A percentile compares a stretch with the other conserved stretches of the same genome.
These are phyloP conservation scores for Carex parvula DNA, from an alignment of 176 grass and related monocot genomes.

Conservation along the genomic window DNA sequence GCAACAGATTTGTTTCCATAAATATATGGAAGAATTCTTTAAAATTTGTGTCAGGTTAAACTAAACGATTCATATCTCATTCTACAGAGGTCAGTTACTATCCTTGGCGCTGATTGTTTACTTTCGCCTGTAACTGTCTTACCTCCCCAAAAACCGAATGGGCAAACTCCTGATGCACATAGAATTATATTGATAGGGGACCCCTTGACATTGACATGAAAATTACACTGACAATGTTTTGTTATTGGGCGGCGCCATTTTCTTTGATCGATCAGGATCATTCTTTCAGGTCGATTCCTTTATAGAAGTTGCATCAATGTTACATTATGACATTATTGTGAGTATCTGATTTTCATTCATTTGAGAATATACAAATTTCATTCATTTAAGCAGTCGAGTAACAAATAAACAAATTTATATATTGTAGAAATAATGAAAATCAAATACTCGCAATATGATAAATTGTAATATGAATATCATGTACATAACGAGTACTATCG, in stretches of 20 bases:
- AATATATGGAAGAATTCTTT: too few relatives aligned
- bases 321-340: background rate
- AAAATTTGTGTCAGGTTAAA: too few relatives aligned
- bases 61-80: too few relatives aligned
- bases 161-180: background rate
- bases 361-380: background rate
- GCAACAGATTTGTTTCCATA: too few relatives aligned
- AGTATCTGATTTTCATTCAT: background rate
- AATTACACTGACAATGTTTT: background rate
- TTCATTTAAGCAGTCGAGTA: too few relatives aligned
- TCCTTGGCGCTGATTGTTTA: too few relatives aligned
- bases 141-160: constrained; percentile 2
- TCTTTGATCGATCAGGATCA: background rate
- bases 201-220: constrained; percentile 16
- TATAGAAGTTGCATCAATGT: background rate
- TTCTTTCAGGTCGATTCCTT: background rate
- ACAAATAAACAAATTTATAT: background rate
- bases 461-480: too few relatives aligned
- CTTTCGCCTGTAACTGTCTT: background rate
- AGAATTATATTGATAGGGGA: background rate
- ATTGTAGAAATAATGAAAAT: background rate
- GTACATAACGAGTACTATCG: too few relatives aligned
- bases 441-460: too few relatives aligned
- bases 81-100: too few relatives aligned
- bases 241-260: background rate